Evolutionary conservation across 2,329 filamentous ascomycete genomes (phyloP).

Genomic region (Emmonsiellopsis sp.): DNA sequence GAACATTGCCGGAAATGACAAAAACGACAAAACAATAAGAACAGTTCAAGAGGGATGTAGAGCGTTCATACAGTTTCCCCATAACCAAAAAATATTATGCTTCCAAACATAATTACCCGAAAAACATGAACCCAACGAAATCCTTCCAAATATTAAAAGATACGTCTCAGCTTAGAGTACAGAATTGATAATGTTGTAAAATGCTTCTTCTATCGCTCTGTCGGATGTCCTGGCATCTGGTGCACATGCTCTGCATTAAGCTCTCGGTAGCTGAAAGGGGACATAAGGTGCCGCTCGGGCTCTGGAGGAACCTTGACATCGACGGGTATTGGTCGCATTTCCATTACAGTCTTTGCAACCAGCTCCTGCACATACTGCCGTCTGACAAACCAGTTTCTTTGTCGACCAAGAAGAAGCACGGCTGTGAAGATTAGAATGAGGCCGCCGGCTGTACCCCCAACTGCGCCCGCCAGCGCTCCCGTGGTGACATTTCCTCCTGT

Average conservation of each 20-base stretch:
- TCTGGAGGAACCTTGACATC: not conserved
- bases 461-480: conserved; percentile 6
- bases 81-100: too few relatives aligned
- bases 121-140: too few relatives aligned
- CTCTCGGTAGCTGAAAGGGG: not conserved
- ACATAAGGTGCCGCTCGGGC: not conserved
- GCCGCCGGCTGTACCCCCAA: conserved; percentile 7
- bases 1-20: too few relatives aligned
- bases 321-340: not conserved
- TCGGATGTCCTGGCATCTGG: conserved; percentile 4
- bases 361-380: conserved; percentile 4
- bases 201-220: conserved; percentile 1
- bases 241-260: conserved; percentile 2
- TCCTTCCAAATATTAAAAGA: too few relatives aligned
- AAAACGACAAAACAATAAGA: too few relatives aligned
- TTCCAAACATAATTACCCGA: too few relatives aligned
- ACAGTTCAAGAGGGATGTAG: too few relatives aligned
- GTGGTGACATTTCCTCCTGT: conserved; percentile 2
- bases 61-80: too few relatives aligned
- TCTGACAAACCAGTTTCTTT: conserved; percentile 8
- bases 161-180: too few relatives aligned
- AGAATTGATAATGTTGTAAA: too few relatives aligned
- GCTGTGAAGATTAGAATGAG: conserved; percentile 7
- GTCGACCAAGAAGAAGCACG: conserved; percentile 6
- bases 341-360: not conserved